Percentiles rank a stretch among this genome's conserved stretches.
These are phyloP conservation scores for Allantophomopsis cytisporea DNA, from an alignment of 2,329 filamentous ascomycete genomes.

Conservation along the genomic window DNA sequence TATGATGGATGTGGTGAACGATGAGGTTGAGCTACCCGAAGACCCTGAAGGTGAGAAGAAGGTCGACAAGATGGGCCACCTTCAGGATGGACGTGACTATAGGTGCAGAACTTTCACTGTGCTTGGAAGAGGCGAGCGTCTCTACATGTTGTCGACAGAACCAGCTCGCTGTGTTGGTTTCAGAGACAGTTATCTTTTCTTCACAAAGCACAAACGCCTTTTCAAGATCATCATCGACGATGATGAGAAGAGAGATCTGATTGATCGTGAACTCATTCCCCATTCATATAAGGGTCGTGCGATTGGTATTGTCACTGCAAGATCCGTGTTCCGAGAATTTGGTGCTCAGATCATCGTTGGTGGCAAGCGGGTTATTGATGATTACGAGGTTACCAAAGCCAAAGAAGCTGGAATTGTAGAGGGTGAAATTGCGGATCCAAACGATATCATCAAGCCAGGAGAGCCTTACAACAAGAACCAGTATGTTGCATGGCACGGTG, in stretches of 20 bases:
- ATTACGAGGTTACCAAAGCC: conserved; percentile 72
- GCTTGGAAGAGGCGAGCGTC: conserved; percentile 63
- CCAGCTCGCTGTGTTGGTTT: conserved; percentile 94
- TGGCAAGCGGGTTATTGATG: conserved; percentile 72
- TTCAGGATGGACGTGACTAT: conserved; percentile 79
- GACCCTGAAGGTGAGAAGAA: conserved; percentile 85
- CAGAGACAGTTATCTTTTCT: conserved; percentile 95
- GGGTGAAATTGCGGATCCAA: conserved; percentile 82
- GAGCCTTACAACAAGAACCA: conserved; percentile 98
- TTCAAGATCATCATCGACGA: conserved; percentile 98
- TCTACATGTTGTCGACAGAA: conserved; percentile 98
- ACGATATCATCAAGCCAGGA: conserved; percentile 65
- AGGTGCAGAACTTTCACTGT: conserved; percentile 93
- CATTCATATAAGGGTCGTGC: conserved; percentile 97
- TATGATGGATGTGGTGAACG: conserved; percentile 76
- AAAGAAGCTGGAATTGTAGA: conserved; percentile 68
- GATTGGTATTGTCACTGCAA: conserved; percentile 91
- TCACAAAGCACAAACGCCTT: conserved; percentile 91
- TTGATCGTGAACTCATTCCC: conserved; percentile 87
- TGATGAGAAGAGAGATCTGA: conserved; percentile 93
- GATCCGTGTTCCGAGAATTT: conserved; percentile 94
- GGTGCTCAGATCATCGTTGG: conserved; percentile 89
- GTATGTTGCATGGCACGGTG: conserved; percentile 97
- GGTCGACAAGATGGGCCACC: conserved; percentile 77
- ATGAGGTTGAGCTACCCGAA: conserved; percentile 81